Percentiles rank a stretch among this genome's conserved stretches.
These are phyloP conservation scores for Eragrostis nindensis DNA, from an alignment of 176 grass and related monocot species.

Conservation along the genomic window DNA sequence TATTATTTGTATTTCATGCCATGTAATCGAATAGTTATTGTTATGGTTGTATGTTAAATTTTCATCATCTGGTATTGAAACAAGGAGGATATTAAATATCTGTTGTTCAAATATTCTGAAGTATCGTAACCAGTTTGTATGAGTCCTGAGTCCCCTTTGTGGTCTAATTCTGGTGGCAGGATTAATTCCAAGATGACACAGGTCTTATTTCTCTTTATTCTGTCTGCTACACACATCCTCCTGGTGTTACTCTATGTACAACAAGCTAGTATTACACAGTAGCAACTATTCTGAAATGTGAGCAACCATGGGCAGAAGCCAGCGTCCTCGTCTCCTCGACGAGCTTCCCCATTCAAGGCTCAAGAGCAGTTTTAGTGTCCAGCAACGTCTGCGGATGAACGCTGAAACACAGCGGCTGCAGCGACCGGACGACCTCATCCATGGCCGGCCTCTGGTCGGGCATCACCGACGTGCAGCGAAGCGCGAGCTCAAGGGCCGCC, in stretches of 20 bases:
- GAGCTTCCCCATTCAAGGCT: not conserved
- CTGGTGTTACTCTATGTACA: constrained; percentile 25
- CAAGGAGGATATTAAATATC: constrained; percentile 25
- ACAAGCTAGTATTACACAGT: not conserved
- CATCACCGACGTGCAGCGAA: constrained; percentile 71
- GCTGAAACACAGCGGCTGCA: constrained; percentile 35
- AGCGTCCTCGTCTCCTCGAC: too few relatives aligned
- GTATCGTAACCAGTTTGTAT: not conserved
- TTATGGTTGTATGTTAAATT: constrained; percentile 32
- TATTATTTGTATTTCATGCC: constrained; percentile 30
- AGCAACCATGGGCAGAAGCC: not conserved
- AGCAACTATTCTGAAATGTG: not conserved
- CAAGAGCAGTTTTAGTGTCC: constrained; percentile 5
- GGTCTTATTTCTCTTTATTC: constrained; percentile 25
- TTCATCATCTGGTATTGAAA: constrained; percentile 39
- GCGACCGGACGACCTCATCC: constrained; percentile 49
- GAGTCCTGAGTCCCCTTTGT: not conserved
- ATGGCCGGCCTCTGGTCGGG: constrained; percentile 69
- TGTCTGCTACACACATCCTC: not conserved
- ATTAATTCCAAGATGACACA: not conserved
- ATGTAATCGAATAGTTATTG: constrained; percentile 30
- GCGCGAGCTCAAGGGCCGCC: constrained; percentile 57
- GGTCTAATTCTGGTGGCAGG: not conserved
- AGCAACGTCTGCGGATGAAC: not conserved
- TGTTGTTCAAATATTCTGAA: constrained; percentile 24